phyloP scores from a whole-genome alignment of 2,329 filamentous ascomycete species.

The Nemania serpens region DNA sequence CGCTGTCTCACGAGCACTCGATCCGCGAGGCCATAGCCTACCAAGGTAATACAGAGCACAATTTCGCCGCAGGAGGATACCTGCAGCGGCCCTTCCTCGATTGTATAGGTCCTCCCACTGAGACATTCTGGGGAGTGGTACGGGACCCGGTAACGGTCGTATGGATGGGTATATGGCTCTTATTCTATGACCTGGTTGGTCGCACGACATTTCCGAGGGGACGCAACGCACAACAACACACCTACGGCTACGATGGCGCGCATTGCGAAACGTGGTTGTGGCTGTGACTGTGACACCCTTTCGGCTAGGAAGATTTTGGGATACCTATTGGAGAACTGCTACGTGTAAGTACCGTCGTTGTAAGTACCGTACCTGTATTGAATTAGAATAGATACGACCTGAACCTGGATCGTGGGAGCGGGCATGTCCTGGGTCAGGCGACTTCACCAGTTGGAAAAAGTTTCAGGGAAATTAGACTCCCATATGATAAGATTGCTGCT shows the following conservation, averaged over 20 bases:
- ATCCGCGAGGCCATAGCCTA: not conserved
- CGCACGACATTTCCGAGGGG: slow-evolving; percentile 15
- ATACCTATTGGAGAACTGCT: too few species aligned
- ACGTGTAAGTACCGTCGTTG: too few species aligned
- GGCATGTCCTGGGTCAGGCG: not conserved
- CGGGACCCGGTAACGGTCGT: not conserved
- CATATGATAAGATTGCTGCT: not conserved
- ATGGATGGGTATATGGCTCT: not conserved
- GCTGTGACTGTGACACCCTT: slow-evolving; percentile 2
- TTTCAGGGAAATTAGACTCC: slow-evolving; percentile 1
- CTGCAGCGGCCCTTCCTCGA: too few species aligned
- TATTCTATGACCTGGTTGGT: slow-evolving; percentile 3
- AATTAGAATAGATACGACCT: too few species aligned
- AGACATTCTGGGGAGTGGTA: not conserved
- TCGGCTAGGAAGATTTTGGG: not conserved
- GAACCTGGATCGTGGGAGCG: too few species aligned
- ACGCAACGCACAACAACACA: slow-evolving; percentile 14
- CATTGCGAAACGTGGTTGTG: slow-evolving; percentile 24
- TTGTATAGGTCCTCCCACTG: not conserved
- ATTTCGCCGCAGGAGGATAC: too few species aligned
- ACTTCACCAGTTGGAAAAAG: not conserved
- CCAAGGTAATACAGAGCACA: too few species aligned
- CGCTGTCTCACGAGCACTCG: not conserved
- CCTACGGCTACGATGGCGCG: slow-evolving; percentile 5
- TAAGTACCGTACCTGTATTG: too few species aligned